Percentiles rank a stretch among this genome's conserved stretches.
phyloP scores from a whole-genome alignment of 163 green algal species.

The Scenedesmus sp. region DNA sequence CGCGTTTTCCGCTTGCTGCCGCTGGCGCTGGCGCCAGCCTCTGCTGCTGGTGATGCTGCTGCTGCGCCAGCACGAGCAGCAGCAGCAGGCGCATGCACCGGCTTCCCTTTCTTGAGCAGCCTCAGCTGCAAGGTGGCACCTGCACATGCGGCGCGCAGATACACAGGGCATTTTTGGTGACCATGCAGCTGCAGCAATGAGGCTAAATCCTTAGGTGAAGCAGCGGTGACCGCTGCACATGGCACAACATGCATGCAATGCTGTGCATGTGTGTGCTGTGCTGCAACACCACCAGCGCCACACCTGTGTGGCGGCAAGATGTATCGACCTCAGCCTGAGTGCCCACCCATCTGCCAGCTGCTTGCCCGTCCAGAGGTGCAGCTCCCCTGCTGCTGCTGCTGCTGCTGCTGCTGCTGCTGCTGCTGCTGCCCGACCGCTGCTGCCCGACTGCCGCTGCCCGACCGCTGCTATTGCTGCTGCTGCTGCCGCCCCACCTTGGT shows the following conservation, averaged over 20 bases:
- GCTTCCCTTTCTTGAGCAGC: constrained; percentile 29
- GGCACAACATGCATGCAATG: too few relatives aligned
- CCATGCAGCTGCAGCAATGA: background rate
- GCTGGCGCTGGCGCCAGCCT: background rate
- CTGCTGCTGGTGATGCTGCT: background rate
- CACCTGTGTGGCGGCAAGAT: too few relatives aligned
- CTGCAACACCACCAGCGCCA: too few relatives aligned
- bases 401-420: too few relatives aligned
- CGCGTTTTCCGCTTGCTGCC: background rate
- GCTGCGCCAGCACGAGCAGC: background rate
- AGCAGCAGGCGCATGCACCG: background rate
- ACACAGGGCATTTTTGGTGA: background rate
- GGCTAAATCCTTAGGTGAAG: too few relatives aligned
- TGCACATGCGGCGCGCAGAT: background rate
- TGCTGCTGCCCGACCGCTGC: too few relatives aligned
- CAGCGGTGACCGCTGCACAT: too few relatives aligned
- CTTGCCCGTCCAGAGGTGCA: too few relatives aligned
- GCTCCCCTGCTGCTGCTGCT: too few relatives aligned
- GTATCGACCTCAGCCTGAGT: too few relatives aligned
- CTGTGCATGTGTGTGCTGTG: too few relatives aligned
- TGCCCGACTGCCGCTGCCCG: background rate
- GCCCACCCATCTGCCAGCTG: too few relatives aligned
- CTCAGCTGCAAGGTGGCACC: constrained; percentile 15
- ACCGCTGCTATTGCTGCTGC: background rate
- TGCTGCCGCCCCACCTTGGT: constrained; percentile 81